phyloP scores from a whole-genome alignment of 139 green algal genomes.

The Medakamo hakoo region DNA sequence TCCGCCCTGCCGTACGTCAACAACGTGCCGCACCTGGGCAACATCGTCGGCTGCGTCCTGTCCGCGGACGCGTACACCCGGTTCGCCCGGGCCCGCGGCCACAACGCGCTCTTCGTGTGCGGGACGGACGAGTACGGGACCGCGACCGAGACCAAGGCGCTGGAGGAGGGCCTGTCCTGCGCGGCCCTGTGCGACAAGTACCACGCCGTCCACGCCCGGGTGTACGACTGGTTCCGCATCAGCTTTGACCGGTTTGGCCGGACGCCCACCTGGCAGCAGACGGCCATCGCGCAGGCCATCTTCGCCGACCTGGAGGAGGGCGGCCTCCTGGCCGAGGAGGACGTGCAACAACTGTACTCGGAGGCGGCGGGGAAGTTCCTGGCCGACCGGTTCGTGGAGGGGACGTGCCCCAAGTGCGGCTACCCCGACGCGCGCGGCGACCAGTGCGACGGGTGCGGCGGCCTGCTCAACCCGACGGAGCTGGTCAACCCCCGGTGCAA shows the following conservation, averaged over 20 bases:
- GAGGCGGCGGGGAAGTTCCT: constrained; percentile 76
- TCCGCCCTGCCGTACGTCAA: constrained; percentile 97
- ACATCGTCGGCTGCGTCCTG: constrained; percentile 98
- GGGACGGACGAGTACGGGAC: constrained; percentile 98
- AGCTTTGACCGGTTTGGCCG: constrained; percentile 87
- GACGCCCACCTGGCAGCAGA: constrained; percentile 69
- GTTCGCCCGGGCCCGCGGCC: constrained; percentile 66
- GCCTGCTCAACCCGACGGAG: constrained; percentile 84
- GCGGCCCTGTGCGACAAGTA: constrained; percentile 97
- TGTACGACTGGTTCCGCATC: constrained; percentile 97
- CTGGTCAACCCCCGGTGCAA: constrained; percentile 84
- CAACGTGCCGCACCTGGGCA: constrained; percentile 96
- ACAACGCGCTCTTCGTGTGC: constrained; percentile 91
- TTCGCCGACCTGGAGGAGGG: constrained; percentile 34
- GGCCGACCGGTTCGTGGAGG: constrained; percentile 83
- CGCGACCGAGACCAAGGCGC: constrained; percentile 93
- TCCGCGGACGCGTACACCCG: constrained; percentile 78
- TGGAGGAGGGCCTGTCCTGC: constrained; percentile 83
- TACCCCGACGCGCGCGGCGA: constrained; percentile 58
- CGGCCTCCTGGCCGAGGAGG: constrained; percentile 38
- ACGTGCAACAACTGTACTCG: constrained; percentile 77
- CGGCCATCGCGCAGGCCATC: constrained; percentile 45
- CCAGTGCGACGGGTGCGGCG: constrained; percentile 84
- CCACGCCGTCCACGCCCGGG: constrained; percentile 77
- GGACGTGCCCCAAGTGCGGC: constrained; percentile 87